A percentile compares a stretch with the other conserved stretches of the same genome.
phyloP scores from a whole-genome alignment of 139 green algal species.

The Chlamydomonas sphaeroides region DNA sequence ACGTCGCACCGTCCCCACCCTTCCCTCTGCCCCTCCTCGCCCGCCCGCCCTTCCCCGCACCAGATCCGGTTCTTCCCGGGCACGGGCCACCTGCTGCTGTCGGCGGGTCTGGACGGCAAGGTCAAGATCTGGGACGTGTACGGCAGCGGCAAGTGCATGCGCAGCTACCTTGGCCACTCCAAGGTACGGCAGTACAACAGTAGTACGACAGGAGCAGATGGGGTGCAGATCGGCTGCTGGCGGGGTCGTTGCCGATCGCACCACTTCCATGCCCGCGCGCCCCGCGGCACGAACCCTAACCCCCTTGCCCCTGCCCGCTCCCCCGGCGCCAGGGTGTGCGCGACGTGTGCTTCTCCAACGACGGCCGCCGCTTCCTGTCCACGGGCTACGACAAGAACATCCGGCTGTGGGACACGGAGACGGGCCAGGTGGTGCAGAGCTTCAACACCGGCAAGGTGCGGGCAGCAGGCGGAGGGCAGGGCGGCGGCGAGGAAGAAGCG shows the following conservation, averaged over 20 bases:
- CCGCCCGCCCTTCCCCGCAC: too few relatives aligned
- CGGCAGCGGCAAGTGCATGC: constrained; percentile 89
- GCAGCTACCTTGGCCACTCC: constrained; percentile 95
- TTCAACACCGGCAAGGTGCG: constrained; percentile 80
- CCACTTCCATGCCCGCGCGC: too few relatives aligned
- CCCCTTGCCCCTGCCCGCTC: too few relatives aligned
- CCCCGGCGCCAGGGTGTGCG: constrained; percentile 78
- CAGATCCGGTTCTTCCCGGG: constrained; percentile 94
- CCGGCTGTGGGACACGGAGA: constrained; percentile 98
- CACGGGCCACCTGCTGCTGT: constrained; percentile 94
- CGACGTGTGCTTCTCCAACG: constrained; percentile 92
- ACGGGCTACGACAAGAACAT: constrained; percentile 92
- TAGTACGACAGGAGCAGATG: too few relatives aligned
- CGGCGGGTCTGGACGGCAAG: constrained; percentile 91
- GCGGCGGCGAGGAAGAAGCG: too few relatives aligned
- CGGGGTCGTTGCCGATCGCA: too few relatives aligned
- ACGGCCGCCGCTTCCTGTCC: constrained; percentile 89
- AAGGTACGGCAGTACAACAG: too few relatives aligned
- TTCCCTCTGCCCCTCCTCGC: too few relatives aligned
- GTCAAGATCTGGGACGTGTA: constrained; percentile 99
- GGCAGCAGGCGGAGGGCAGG: neutral
- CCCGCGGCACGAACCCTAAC: too few relatives aligned
- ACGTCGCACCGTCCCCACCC: neutral
- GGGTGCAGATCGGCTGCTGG: too few relatives aligned
- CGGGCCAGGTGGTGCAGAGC: constrained; percentile 78